A percentile compares a stretch with the other conserved stretches of the same genome.
phyloP scores from a whole-genome alignment of 2,329 filamentous ascomycete species.

The Emergomyces orientalis region DNA sequence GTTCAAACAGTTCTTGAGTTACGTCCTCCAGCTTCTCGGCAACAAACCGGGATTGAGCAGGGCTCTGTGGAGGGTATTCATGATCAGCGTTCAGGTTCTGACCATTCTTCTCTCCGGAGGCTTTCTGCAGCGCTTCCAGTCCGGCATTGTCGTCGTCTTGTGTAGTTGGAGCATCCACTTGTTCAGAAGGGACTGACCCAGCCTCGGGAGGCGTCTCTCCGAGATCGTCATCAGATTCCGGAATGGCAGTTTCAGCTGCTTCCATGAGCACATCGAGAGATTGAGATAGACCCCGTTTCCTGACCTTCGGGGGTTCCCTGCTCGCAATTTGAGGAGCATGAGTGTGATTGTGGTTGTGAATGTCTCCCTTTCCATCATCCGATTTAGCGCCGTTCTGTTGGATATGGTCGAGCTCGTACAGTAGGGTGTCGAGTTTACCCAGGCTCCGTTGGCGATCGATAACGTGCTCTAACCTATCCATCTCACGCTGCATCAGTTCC shows the following conservation, averaged over 20 bases:
- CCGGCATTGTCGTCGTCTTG: constrained; percentile 23
- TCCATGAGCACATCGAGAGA: constrained; percentile 37
- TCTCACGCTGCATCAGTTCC: constrained; percentile 93
- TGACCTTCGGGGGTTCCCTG: constrained; percentile 20
- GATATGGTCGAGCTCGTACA: constrained; percentile 76
- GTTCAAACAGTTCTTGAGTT: constrained; percentile 80
- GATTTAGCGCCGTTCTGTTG: constrained; percentile 48
- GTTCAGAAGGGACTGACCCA: constrained; percentile 20
- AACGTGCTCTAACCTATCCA: constrained; percentile 87
- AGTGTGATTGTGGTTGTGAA: constrained; percentile 11
- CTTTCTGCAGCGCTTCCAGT: constrained; percentile 29
- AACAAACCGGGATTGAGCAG: constrained; percentile 74
- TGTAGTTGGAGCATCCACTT: constrained; percentile 9
- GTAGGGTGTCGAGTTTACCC: constrained; percentile 83
- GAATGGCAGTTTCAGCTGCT: constrained; percentile 38
- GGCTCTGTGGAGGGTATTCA: constrained; percentile 52
- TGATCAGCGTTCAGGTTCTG: constrained; percentile 18
- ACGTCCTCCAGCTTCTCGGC: constrained; percentile 87
- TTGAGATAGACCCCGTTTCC: constrained; percentile 29
- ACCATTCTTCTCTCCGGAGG: constrained; percentile 22
- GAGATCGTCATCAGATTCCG: constrained; percentile 37
- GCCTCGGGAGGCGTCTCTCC: constrained; percentile 26
- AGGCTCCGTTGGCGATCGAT: constrained; percentile 91
- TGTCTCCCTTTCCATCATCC: constrained; percentile 24
- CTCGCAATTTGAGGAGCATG: constrained; percentile 11